These are phyloP conservation scores for Lactifluus echinatus DNA, from an alignment of 768 basidiomycete species.

Conservation along the genomic window DNA sequence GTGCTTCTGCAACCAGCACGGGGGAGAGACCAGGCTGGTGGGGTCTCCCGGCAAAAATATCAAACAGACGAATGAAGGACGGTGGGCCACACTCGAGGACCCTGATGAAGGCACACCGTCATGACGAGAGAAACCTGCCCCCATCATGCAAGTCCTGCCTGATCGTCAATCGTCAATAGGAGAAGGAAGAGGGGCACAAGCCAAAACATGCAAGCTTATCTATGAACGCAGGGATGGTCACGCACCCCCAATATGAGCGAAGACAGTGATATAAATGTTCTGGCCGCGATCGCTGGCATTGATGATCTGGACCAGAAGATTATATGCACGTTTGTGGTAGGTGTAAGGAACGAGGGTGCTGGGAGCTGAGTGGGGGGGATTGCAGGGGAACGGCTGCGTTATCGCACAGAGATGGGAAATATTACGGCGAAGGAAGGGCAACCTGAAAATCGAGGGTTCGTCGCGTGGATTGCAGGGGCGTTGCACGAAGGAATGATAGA, in stretches of 20 bases:
- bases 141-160: background rate
- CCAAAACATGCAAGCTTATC: background rate
- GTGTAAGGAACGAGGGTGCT: constrained; percentile 14
- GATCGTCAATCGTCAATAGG: background rate
- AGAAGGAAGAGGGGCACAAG: constrained; percentile 3
- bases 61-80: background rate
- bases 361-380: background rate
- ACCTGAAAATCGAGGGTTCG: constrained; percentile 12
- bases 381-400: background rate
- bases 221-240: background rate
- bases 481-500: background rate
- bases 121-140: constrained; percentile 4
- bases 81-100: background rate
- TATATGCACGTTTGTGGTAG: background rate
- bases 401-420: constrained; percentile 1
- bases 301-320: constrained; percentile 5
- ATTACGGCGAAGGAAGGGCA: background rate
- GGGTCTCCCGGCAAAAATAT: background rate
- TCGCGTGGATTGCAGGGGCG: background rate
- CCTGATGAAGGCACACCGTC: background rate
- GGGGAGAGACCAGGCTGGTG: background rate
- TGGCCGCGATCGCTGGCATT: background rate
- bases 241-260: background rate
- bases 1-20: background rate
- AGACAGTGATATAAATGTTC: background rate